A percentile compares a stretch with the other conserved stretches of the same genome.
phyloP scores from a whole-genome alignment of 495 filamentous ascomycete species.

The Penicillium diatomitis region DNA sequence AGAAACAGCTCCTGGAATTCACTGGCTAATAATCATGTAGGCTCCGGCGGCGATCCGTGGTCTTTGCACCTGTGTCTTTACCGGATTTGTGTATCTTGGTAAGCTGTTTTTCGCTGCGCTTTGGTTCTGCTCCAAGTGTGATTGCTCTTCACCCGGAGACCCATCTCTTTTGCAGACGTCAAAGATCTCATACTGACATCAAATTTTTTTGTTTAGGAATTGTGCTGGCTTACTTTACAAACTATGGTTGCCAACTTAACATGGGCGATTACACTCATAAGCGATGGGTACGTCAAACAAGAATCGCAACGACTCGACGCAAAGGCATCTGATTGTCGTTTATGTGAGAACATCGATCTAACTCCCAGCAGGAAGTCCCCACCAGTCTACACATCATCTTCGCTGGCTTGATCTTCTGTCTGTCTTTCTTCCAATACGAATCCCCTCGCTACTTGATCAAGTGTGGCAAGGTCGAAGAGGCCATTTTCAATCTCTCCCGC shows the following conservation, averaged over 20 bases:
- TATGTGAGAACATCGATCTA: conserved; percentile 6
- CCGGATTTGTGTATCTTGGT: conserved; percentile 40
- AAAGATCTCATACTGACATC: not conserved
- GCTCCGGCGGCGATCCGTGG: conserved; percentile 55
- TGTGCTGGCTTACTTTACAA: conserved; percentile 42
- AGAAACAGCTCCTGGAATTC: not conserved
- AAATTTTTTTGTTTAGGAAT: conserved; percentile 15
- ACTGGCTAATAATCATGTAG: not conserved
- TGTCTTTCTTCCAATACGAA: conserved; percentile 57
- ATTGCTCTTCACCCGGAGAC: not conserved
- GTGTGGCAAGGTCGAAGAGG: conserved; percentile 44
- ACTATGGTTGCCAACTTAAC: conserved; percentile 48
- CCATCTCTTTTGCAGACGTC: too few relatives aligned
- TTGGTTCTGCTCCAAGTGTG: not conserved
- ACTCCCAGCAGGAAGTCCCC: conserved; percentile 45
- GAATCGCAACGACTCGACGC: not conserved
- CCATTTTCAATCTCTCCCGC: conserved; percentile 30
- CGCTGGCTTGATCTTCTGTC: conserved; percentile 53
- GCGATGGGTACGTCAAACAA: conserved; percentile 40
- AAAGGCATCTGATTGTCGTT: not conserved
- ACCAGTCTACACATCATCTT: conserved; percentile 67
- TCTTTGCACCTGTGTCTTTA: conserved; percentile 62
- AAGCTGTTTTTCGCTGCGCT: not conserved
- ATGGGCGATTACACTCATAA: conserved; percentile 46
- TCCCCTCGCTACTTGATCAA: conserved; percentile 56